Conservation (phyloP, 352 stramenopile species). For the Globisporangium nunn region DNA sequence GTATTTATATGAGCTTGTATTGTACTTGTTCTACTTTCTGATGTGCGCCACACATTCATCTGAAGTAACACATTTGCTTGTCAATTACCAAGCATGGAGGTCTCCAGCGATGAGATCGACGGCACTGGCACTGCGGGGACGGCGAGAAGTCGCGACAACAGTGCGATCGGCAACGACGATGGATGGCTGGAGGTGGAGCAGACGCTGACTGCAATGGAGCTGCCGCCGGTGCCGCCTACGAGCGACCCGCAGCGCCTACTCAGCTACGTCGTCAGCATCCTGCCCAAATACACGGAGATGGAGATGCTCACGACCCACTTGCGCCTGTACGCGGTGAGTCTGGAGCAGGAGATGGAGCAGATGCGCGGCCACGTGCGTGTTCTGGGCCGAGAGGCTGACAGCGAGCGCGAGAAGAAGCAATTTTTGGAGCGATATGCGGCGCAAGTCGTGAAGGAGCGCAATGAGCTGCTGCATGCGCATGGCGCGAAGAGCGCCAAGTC, state of each 20-base stretch:
- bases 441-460: slow-evolving; percentile 82
- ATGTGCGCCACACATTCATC: too few species aligned
- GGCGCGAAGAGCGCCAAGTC: slow-evolving; percentile 28
- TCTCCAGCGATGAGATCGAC: neutral
- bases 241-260: slow-evolving; percentile 69
- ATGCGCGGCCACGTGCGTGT: slow-evolving; percentile 51
- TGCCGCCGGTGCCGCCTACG: slow-evolving; percentile 59
- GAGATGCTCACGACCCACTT: slow-evolving; percentile 76
- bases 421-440: slow-evolving; percentile 77
- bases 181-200: slow-evolving; percentile 61
- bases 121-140: neutral
- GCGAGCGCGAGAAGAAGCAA: slow-evolving; percentile 69
- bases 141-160: neutral
- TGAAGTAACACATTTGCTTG: too few species aligned
- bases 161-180: neutral
- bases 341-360: slow-evolving; percentile 77
- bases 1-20: too few species aligned
- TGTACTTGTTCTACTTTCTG: neutral
- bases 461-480: slow-evolving; percentile 66
- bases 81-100: neutral
- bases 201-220: slow-evolving; percentile 35
- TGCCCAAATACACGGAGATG: slow-evolving; percentile 78
- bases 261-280: slow-evolving; percentile 64
- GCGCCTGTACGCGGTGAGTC: slow-evolving; percentile 52
- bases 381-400: slow-evolving; percentile 34